Conservation (phyloP, 2,329 filamentous ascomycete species). For the Leptodontidium sp. region DNA sequence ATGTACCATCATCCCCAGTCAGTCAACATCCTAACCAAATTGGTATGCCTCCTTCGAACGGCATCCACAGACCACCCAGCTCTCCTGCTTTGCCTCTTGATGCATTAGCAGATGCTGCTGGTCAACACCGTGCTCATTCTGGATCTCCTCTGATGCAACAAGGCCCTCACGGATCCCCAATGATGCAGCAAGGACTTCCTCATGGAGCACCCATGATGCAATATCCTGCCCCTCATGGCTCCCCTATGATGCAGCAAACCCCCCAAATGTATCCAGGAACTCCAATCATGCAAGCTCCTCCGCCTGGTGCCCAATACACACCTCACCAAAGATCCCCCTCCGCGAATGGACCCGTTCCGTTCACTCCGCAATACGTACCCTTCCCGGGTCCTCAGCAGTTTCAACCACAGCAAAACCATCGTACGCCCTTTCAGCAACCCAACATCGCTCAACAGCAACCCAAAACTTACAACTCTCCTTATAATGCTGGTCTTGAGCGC, state of each 20-base stretch:
- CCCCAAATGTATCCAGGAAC: constrained; percentile 16
- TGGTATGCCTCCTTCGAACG: constrained; percentile 42
- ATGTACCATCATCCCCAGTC: constrained; percentile 46
- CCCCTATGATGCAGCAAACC: constrained; percentile 17
- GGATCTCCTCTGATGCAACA: constrained; percentile 42
- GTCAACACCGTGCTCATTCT: constrained; percentile 44
- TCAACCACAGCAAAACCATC: constrained; percentile 35
- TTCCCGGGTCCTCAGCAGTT: constrained; percentile 34
- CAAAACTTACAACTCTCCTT: constrained; percentile 47
- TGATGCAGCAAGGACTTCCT: constrained; percentile 14
- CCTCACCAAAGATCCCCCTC: constrained; percentile 37
- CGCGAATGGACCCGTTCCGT: constrained; percentile 37
- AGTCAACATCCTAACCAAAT: constrained; percentile 37
- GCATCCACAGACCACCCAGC: constrained; percentile 30
- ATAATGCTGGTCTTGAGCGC: constrained; percentile 43
- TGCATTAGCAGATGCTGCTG: constrained; percentile 44
- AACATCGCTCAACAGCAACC: constrained; percentile 39
- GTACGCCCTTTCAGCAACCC: constrained; percentile 38
- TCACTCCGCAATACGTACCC: constrained; percentile 36
- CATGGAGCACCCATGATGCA: constrained; percentile 21
- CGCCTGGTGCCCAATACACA: constrained; percentile 34
- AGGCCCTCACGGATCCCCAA: constrained; percentile 21
- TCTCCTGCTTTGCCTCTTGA: constrained; percentile 43
- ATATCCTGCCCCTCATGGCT: constrained; percentile 14
- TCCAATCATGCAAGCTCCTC: constrained; percentile 22